Percentiles rank a stretch among this genome's conserved stretches.
phyloP scores from a whole-genome alignment of 192 early-diverging fungal genomes.

The Coemansia javaensis region DNA sequence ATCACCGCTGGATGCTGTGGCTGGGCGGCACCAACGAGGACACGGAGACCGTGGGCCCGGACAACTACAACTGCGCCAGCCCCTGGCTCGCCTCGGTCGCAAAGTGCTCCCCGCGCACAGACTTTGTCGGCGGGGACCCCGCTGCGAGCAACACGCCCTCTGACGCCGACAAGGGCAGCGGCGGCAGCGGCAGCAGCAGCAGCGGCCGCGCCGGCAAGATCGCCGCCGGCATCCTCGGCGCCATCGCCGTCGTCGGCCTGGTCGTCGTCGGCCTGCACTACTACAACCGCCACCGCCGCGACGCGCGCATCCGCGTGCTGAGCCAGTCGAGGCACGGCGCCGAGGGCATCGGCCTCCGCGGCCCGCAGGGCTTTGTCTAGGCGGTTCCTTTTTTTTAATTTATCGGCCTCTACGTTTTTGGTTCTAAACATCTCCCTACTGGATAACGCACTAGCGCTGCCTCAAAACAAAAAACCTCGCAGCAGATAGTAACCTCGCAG shows the following conservation, averaged over 20 bases:
- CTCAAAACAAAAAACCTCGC: no score
- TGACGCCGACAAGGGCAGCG: not conserved
- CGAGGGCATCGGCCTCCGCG: slow-evolving; percentile 24
- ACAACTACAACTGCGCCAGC: slow-evolving; percentile 31
- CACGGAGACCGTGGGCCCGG: slow-evolving; percentile 5
- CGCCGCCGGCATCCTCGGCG: slow-evolving; percentile 38
- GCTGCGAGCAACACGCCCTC: not conserved
- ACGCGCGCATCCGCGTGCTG: slow-evolving; percentile 26
- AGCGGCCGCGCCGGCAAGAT: slow-evolving; percentile 36
- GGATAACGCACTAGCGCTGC: no score
- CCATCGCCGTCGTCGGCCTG: slow-evolving; percentile 12
- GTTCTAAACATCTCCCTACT: no score
- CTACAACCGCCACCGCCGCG: slow-evolving; percentile 32
- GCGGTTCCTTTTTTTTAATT: not conserved
- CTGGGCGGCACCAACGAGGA: slow-evolving; percentile 35
- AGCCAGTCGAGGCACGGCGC: slow-evolving; percentile 18
- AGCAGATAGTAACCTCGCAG: no score
- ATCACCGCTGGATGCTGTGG: slow-evolving; percentile 28
- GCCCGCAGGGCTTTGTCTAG: slow-evolving; percentile 9
- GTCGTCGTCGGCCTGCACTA: slow-evolving; percentile 38
- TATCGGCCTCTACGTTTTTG: no score
- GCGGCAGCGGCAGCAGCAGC: not conserved
- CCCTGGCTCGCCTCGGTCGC: slow-evolving; percentile 29
- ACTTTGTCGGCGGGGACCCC: slow-evolving; percentile 24
- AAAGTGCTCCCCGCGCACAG: slow-evolving; percentile 17